Conservation (phyloP, 305 asterid species). For the Galium porrigens region DNA sequence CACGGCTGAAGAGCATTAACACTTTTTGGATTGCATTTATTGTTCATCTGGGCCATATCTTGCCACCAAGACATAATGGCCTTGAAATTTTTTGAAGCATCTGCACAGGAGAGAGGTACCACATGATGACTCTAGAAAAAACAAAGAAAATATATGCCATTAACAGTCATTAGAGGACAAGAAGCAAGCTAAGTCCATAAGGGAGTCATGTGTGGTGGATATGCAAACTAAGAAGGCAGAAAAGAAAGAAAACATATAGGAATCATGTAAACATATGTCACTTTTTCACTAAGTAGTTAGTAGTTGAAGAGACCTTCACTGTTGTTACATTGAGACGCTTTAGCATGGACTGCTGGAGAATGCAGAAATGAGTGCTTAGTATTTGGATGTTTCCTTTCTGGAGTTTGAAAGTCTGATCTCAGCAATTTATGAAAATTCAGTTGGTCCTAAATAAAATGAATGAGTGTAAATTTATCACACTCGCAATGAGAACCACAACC, state of each 20-base stretch:
- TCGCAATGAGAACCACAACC: slow-evolving; percentile 2
- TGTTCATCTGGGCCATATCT: slow-evolving; percentile 89
- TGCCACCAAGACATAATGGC: slow-evolving; percentile 97
- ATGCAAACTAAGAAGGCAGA: not conserved
- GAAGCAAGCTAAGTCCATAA: not conserved
- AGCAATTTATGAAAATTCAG: slow-evolving; percentile 78
- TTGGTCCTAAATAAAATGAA: slow-evolving; percentile 45
- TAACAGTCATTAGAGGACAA: slow-evolving; percentile 11
- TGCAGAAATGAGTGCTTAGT: slow-evolving; percentile 29
- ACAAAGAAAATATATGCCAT: not conserved
- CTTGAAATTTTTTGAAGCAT: slow-evolving; percentile 51
- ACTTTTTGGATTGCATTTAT: slow-evolving; percentile 33
- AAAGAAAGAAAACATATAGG: not conserved
- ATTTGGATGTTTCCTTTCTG: slow-evolving; percentile 36
- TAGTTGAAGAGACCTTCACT: slow-evolving; percentile 37
- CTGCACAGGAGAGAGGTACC: slow-evolving; percentile 28
- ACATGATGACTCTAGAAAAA: slow-evolving; percentile 1
- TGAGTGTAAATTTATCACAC: slow-evolving; percentile 11
- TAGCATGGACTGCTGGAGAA: slow-evolving; percentile 16
- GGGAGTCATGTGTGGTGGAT: not conserved
- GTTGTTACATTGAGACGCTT: slow-evolving; percentile 20
- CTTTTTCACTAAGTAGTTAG: not conserved
- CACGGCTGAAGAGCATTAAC: slow-evolving; percentile 22
- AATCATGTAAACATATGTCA: not conserved
- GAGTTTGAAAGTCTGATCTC: slow-evolving; percentile 54